Conservation (phyloP, 2,329 filamentous ascomycete species). For the Alternaria sp. region DNA sequence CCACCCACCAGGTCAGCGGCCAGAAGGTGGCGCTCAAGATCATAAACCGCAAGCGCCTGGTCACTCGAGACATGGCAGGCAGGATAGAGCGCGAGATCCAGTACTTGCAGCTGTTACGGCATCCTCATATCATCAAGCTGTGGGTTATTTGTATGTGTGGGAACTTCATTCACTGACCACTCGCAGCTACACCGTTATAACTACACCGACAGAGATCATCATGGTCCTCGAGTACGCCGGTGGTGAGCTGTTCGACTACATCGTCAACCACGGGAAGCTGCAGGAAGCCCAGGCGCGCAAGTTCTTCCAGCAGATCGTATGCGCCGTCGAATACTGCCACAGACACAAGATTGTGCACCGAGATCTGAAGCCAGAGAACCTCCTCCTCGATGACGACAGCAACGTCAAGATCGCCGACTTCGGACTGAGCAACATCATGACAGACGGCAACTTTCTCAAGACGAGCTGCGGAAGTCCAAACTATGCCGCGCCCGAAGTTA, state of each 20-base stretch:
- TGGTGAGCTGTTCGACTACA: constrained; percentile 96
- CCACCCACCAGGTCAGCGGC: constrained; percentile 87
- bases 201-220: constrained; percentile 91
- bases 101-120: constrained; percentile 91
- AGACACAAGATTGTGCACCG: constrained; percentile 98
- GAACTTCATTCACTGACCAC: constrained; percentile 6
- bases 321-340: constrained; percentile 98
- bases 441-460: constrained; percentile 97
- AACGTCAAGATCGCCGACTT: constrained; percentile 99
- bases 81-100: constrained; percentile 98
- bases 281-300: constrained; percentile 90
- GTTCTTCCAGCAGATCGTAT: constrained; percentile 99
- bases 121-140: constrained; percentile 99
- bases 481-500: constrained; percentile 97
- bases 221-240: constrained; percentile 99
- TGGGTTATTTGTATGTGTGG: constrained; percentile 54
- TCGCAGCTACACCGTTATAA: constrained; percentile 89
- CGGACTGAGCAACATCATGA: constrained; percentile 99
- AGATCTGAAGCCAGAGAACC: constrained; percentile 95
- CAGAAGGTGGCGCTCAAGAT: constrained; percentile 98
- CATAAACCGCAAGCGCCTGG: constrained; percentile 93
- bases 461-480: constrained; percentile 98
- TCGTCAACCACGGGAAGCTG: constrained; percentile 92
- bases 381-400: constrained; percentile 90
- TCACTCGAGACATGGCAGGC: constrained; percentile 97